phyloP scores from a whole-genome alignment of 164 flowering plant species.

The Dillenia suffruticosa region DNA sequence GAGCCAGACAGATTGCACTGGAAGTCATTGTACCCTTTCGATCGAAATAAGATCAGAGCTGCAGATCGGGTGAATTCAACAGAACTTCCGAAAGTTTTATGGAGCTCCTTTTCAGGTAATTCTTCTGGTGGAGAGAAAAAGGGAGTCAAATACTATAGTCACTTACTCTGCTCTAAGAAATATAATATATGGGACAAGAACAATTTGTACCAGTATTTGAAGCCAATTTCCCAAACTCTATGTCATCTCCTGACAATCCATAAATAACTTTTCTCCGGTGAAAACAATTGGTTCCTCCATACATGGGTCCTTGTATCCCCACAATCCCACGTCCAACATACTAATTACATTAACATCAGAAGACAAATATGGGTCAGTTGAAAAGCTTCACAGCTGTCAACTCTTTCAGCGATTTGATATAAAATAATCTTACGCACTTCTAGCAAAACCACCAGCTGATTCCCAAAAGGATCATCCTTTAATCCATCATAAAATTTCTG shows the following conservation, averaged over 20 bases:
- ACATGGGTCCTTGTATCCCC: constrained; percentile 49
- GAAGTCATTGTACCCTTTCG: background rate
- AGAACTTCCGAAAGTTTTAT: constrained; percentile 31
- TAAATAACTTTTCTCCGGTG: constrained; percentile 53
- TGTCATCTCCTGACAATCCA: constrained; percentile 31
- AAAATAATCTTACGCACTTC: constrained; percentile 19
- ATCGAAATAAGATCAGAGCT: constrained; percentile 9
- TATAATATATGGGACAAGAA: too few species aligned
- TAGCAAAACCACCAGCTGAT: constrained; percentile 13
- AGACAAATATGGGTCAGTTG: background rate
- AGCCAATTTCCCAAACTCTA: background rate
- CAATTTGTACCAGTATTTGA: background rate
- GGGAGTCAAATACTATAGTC: background rate
- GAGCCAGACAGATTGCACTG: constrained; percentile 11
- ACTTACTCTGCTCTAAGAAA: background rate
- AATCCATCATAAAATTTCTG: constrained; percentile 40
- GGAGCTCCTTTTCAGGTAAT: constrained; percentile 4
- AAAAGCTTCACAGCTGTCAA: too few species aligned
- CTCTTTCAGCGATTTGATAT: background rate
- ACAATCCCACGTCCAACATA: constrained; percentile 21
- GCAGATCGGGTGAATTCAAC: constrained; percentile 26
- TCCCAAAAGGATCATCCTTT: constrained; percentile 50
- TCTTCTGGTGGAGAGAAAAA: constrained; percentile 13
- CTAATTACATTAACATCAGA: constrained; percentile 4
- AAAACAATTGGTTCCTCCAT: constrained; percentile 52